Percentiles rank a stretch among this genome's conserved stretches.
These are phyloP conservation scores for Umbelopsis isabellina DNA, from an alignment of 192 early-diverging fungal species.

Conservation along the genomic window DNA sequence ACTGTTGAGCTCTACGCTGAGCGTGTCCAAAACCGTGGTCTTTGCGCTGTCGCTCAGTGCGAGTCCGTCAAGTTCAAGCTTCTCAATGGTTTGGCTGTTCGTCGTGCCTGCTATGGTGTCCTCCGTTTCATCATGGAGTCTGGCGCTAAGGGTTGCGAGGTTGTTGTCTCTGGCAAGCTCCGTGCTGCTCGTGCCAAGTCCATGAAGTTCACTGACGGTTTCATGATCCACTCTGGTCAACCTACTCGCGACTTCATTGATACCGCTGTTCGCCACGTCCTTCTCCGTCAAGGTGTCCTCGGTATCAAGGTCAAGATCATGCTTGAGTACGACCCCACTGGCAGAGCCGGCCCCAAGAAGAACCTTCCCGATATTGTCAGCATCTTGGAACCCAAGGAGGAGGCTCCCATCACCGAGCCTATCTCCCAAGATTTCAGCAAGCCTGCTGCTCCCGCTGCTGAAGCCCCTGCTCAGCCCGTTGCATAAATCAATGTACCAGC, in stretches of 20 bases:
- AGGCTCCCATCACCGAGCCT: constrained; percentile 69
- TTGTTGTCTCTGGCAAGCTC: constrained; percentile 98
- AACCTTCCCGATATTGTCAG: constrained; percentile 95
- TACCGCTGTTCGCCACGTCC: constrained; percentile 94
- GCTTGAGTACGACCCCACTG: constrained; percentile 92
- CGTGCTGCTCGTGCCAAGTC: constrained; percentile 99
- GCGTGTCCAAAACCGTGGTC: constrained; percentile 95
- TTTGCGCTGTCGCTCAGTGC: constrained; percentile 98
- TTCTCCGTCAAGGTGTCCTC: constrained; percentile 97
- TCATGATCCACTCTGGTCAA: constrained; percentile 99
- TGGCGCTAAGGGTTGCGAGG: constrained; percentile 99
- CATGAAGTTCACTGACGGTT: constrained; percentile 99
- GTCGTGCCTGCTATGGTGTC: constrained; percentile 97
- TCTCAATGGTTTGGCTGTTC: constrained; percentile 93
- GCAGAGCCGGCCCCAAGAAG: constrained; percentile 92
- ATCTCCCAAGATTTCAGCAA: constrained; percentile 61
- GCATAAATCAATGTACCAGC: constrained; percentile 22
- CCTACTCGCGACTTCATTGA: constrained; percentile 96
- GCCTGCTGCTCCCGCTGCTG: constrained; percentile 35
- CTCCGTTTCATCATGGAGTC: constrained; percentile 99
- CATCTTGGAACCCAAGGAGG: constrained; percentile 93
- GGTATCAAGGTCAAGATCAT: constrained; percentile 99
- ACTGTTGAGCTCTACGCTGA: constrained; percentile 99
- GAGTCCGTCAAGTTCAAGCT: constrained; percentile 99
- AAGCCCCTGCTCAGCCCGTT: constrained; percentile 25